Percentiles rank a stretch among this genome's conserved stretches.
These are phyloP conservation scores for Alternaria atra DNA, from an alignment of 2,329 filamentous ascomycete genomes.

Conservation along the genomic window DNA sequence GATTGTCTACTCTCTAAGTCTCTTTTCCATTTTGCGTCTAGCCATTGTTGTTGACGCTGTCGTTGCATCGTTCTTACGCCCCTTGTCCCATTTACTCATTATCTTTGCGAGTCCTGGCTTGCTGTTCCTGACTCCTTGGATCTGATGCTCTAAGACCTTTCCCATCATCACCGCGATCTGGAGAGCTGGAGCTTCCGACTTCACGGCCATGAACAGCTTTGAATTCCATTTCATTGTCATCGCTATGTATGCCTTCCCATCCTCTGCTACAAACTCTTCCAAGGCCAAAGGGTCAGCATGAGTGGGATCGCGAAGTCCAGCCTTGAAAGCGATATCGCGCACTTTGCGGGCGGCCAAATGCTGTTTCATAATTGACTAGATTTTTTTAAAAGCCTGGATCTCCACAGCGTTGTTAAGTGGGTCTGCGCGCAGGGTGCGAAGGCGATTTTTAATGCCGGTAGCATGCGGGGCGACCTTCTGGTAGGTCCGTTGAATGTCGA, in stretches of 20 bases:
- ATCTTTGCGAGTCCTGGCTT: neutral
- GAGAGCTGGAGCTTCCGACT: neutral
- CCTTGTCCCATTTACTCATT: neutral
- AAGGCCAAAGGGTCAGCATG: neutral
- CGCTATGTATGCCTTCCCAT: constrained; percentile 1
- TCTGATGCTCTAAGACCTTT: neutral
- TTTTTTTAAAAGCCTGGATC: neutral
- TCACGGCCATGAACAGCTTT: neutral
- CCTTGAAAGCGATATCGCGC: neutral
- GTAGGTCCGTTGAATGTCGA: neutral
- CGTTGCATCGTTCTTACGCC: neutral
- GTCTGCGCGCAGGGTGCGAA: neutral
- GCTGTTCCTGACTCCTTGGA: neutral
- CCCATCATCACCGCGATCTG: neutral
- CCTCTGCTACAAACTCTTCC: neutral
- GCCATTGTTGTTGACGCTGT: neutral
- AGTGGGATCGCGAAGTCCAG: neutral
- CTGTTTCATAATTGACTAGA: neutral
- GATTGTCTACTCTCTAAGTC: neutral
- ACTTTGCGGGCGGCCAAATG: neutral
- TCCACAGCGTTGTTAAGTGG: neutral
- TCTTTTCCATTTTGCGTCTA: neutral
- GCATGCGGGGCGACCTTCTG: neutral
- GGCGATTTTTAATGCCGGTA: neutral
- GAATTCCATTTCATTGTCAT: neutral